These are phyloP conservation scores for Chrysopogon serrulatus DNA, from an alignment of 176 grass and related monocot genomes.

Conservation along the genomic window DNA sequence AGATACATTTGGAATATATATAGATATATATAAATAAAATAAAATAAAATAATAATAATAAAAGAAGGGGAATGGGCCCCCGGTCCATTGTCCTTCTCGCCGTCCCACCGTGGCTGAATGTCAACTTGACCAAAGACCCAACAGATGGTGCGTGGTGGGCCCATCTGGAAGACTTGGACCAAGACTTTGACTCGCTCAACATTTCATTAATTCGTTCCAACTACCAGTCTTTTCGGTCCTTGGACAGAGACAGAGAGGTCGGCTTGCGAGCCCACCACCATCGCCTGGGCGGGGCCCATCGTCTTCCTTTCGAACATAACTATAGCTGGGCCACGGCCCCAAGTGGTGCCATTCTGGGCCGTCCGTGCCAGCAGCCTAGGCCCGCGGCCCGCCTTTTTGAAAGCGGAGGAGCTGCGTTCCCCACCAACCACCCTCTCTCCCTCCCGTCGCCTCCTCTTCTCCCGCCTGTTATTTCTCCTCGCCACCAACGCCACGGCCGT, in stretches of 20 bases:
- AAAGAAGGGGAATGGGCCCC: too few relatives aligned
- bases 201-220: not conserved
- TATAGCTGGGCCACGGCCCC: not conserved
- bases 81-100: not conserved
- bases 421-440: not conserved
- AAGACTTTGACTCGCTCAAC: not conserved
- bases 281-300: not conserved
- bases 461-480: conserved; percentile 32
- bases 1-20: too few relatives aligned
- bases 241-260: not conserved
- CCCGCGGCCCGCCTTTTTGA: not conserved
- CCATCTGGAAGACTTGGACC: not conserved
- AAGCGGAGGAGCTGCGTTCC: not conserved
- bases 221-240: too few relatives aligned
- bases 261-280: not conserved
- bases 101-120: not conserved
- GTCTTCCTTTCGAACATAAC: not conserved
- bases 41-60: not conserved
- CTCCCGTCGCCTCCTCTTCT: not conserved
- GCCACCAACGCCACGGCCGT: not conserved
- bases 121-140: not conserved
- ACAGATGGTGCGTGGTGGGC: not conserved
- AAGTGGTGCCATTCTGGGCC: not conserved
- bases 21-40: too few relatives aligned
- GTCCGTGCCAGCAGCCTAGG: not conserved